Evolutionary conservation across 2,329 filamentous ascomycete species (phyloP).

Genomic region (Ophiostoma tasmaniense): DNA sequence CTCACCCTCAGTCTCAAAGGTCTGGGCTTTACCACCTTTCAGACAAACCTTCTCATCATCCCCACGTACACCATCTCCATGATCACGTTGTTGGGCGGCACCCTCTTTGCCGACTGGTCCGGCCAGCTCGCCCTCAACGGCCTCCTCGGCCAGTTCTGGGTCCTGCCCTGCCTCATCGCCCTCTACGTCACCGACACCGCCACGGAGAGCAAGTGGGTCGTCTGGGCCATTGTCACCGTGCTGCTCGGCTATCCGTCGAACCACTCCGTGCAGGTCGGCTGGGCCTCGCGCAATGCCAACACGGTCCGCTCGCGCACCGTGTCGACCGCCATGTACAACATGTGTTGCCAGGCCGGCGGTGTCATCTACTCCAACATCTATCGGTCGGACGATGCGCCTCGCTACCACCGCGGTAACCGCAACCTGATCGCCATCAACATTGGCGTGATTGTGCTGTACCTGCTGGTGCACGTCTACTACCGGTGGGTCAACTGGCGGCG

Average conservation of each 20-base stretch:
- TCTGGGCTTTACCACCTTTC: constrained; percentile 52
- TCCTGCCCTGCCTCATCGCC: constrained; percentile 48
- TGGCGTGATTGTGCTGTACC: constrained; percentile 28
- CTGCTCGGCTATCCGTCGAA: constrained; percentile 36
- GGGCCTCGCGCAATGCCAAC: constrained; percentile 50
- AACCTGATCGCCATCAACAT: constrained; percentile 41
- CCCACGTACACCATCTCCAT: constrained; percentile 35
- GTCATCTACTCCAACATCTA: constrained; percentile 37
- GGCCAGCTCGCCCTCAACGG: constrained; percentile 42
- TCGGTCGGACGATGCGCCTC: constrained; percentile 33
- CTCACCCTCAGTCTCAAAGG: constrained; percentile 50
- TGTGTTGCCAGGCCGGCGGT: constrained; percentile 36
- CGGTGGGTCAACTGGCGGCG: constrained; percentile 26
- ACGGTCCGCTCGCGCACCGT: constrained; percentile 54
- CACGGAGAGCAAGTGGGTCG: constrained; percentile 33
- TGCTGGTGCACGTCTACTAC: constrained; percentile 28
- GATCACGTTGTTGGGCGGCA: constrained; percentile 31
- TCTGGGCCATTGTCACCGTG: constrained; percentile 35
- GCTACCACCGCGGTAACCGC: constrained; percentile 47
- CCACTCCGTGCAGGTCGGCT: constrained; percentile 41
- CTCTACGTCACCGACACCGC: constrained; percentile 35
- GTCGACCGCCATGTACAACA: constrained; percentile 54
- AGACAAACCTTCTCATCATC: constrained; percentile 57
- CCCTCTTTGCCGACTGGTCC: constrained; percentile 36
- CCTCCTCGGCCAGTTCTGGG: constrained; percentile 48